These are phyloP conservation scores for Monosporozyma aerobia DNA, from an alignment of 805 yeast species.

Conservation along the genomic window DNA sequence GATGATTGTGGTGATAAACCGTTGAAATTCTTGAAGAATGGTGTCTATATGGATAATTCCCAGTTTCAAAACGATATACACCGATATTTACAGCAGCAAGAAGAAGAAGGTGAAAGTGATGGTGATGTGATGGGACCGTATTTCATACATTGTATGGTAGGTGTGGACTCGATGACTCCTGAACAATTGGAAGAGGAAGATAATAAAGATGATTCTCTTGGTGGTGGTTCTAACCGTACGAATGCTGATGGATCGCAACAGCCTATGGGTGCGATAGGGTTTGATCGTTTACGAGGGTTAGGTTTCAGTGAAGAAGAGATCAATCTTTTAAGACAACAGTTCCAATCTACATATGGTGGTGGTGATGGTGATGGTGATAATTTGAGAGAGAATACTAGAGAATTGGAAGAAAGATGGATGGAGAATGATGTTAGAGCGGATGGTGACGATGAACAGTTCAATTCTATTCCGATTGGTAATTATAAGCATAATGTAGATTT, in stretches of 20 bases:
- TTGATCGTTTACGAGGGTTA: constrained; percentile 72
- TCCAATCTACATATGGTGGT: constrained; percentile 63
- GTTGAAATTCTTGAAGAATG: constrained; percentile 25
- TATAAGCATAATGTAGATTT: constrained; percentile 54
- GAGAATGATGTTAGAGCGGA: constrained; percentile 59
- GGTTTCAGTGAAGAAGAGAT: constrained; percentile 80
- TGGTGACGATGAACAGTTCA: constrained; percentile 37
- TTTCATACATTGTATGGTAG: constrained; percentile 75
- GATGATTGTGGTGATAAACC: constrained; percentile 12
- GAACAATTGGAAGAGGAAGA: constrained; percentile 44
- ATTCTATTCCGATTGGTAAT: constrained; percentile 32
- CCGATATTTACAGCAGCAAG: not conserved
- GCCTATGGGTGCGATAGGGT: constrained; percentile 57
- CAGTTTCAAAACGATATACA: not conserved
- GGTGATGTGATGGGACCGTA: constrained; percentile 25
- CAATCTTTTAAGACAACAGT: constrained; percentile 61
- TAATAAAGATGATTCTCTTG: constrained; percentile 35
- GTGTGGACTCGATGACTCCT: constrained; percentile 37
- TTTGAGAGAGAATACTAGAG: constrained; percentile 41
- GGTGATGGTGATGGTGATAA: too few relatives aligned
- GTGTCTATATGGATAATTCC: constrained; percentile 8
- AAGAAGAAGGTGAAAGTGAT: not conserved
- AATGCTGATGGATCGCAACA: constrained; percentile 7
- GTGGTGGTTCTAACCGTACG: constrained; percentile 7
- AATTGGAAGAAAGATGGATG: constrained; percentile 81